Percentiles rank a stretch among this genome's conserved stretches.
These are phyloP conservation scores for Hymenoscyphus fructigenus DNA, from an alignment of 2,329 filamentous ascomycete species.

Conservation along the genomic window DNA sequence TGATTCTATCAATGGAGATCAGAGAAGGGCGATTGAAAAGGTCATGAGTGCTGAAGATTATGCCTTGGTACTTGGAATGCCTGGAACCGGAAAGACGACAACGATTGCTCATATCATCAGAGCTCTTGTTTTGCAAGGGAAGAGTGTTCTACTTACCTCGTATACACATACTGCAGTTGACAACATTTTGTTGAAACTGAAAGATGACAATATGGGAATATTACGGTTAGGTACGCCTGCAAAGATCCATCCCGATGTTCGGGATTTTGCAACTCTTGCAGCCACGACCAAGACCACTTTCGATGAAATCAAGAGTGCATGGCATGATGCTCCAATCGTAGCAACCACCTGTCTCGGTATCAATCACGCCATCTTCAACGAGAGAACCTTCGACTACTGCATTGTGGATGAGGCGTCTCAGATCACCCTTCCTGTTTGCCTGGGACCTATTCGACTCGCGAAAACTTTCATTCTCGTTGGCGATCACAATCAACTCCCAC, in stretches of 20 bases:
- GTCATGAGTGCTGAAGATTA: constrained; percentile 96
- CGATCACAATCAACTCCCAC: constrained; percentile 94
- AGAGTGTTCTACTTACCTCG: constrained; percentile 88
- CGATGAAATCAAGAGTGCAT: constrained; percentile 79
- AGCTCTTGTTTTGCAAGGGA: constrained; percentile 81
- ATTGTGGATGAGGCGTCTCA: constrained; percentile 98
- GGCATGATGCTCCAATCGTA: constrained; percentile 84
- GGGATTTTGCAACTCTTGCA: constrained; percentile 78
- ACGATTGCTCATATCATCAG: constrained; percentile 97
- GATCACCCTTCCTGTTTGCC: constrained; percentile 91
- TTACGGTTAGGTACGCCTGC: constrained; percentile 81
- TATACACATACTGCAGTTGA: constrained; percentile 98
- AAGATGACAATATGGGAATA: constrained; percentile 72
- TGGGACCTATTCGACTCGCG: constrained; percentile 91
- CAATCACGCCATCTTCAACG: constrained; percentile 82
- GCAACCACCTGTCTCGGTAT: constrained; percentile 94
- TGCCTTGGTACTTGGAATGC: constrained; percentile 96
- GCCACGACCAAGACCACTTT: constrained; percentile 71
- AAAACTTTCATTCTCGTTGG: constrained; percentile 92
- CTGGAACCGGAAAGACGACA: constrained; percentile 95
- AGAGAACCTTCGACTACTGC: constrained; percentile 93
- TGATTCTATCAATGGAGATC: constrained; percentile 79
- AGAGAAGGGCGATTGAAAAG: constrained; percentile 82
- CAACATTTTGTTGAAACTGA: constrained; percentile 93
- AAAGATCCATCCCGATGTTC: constrained; percentile 86